A percentile compares a stretch with the other conserved stretches of the same genome.
phyloP scores from a whole-genome alignment of 345 rosid genomes.

The Theobroma cacao region DNA sequence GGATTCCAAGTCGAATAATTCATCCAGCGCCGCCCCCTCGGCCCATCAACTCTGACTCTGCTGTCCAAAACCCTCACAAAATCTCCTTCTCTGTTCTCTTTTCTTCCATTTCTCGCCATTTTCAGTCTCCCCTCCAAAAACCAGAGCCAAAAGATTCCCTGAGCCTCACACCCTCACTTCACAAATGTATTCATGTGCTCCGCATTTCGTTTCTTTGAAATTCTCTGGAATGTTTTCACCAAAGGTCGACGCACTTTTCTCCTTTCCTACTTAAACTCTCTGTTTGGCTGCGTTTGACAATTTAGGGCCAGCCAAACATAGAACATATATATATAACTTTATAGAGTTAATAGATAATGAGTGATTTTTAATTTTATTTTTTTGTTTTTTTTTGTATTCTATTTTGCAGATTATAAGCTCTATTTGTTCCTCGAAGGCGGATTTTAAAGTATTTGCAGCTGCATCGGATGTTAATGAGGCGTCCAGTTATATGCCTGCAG shows the following conservation, averaged over 20 bases:
- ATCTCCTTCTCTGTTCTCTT: background rate
- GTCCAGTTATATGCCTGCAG: constrained; percentile 60
- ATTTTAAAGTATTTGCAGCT: constrained; percentile 32
- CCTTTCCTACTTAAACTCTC: background rate
- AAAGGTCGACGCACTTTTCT: constrained; percentile 30
- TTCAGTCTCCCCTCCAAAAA: background rate
- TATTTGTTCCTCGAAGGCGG: constrained; percentile 32
- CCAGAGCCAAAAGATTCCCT: background rate
- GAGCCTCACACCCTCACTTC: background rate
- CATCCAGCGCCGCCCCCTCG: too few species aligned
- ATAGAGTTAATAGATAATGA: background rate
- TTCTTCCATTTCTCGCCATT: background rate
- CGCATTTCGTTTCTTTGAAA: constrained; percentile 34
- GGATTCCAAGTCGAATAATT: background rate
- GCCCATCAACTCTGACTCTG: background rate
- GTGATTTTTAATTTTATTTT: background rate
- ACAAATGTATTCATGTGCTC: constrained; percentile 33
- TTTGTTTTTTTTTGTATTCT: background rate
- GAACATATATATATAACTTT: too few species aligned
- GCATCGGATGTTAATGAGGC: constrained; percentile 42
- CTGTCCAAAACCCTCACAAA: background rate
- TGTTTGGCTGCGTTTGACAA: background rate
- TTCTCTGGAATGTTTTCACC: constrained; percentile 30
- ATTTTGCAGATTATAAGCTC: constrained; percentile 29
- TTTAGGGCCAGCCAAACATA: too few species aligned